These are phyloP conservation scores for Amanita fuliginea DNA, from an alignment of 768 basidiomycete genomes.

Conservation along the genomic window DNA sequence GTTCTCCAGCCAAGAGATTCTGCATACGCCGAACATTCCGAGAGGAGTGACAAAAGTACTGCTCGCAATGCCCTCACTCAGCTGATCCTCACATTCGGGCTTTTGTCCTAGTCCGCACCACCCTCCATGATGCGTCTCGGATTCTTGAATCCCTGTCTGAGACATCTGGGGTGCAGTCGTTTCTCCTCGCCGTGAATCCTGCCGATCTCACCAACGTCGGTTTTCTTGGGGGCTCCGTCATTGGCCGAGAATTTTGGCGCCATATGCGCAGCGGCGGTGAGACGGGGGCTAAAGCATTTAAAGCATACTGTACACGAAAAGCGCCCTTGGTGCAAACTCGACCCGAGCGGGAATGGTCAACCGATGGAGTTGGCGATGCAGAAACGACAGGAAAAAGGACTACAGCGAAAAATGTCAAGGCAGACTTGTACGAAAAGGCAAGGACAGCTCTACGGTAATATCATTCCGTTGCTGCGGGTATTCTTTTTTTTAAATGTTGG, in stretches of 20 bases:
- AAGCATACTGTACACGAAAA: conserved; percentile 28
- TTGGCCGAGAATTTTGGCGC: conserved; percentile 59
- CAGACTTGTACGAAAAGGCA: conserved; percentile 43
- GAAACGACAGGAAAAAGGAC: conserved; percentile 14
- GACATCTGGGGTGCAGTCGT: conserved; percentile 45
- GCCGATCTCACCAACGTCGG: conserved; percentile 32
- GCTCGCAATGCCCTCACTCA: conserved; percentile 3
- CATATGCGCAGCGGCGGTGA: conserved; percentile 48
- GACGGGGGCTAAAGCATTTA: conserved; percentile 46
- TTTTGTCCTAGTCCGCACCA: conserved; percentile 27
- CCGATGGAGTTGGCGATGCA: conserved; percentile 7
- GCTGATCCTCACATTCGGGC: conserved; percentile 9
- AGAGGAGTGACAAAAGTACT: conserved; percentile 7
- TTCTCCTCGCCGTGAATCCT: conserved; percentile 51
- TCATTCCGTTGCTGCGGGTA: conserved; percentile 3
- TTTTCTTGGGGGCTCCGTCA: conserved; percentile 52
- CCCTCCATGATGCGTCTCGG: conserved; percentile 38
- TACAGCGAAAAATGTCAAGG: conserved; percentile 33
- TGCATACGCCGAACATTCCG: conserved; percentile 8
- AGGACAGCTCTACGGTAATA: conserved; percentile 43
- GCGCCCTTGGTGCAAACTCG: conserved; percentile 3
- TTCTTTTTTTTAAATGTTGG: not conserved
- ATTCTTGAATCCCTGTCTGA: conserved; percentile 42
- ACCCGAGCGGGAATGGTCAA: not conserved
- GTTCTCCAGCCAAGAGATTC: conserved; percentile 29